Base-by-base conservation (phyloP, 768 basidiomycete genomes). In the Melanogaster broomeanus region DNA sequence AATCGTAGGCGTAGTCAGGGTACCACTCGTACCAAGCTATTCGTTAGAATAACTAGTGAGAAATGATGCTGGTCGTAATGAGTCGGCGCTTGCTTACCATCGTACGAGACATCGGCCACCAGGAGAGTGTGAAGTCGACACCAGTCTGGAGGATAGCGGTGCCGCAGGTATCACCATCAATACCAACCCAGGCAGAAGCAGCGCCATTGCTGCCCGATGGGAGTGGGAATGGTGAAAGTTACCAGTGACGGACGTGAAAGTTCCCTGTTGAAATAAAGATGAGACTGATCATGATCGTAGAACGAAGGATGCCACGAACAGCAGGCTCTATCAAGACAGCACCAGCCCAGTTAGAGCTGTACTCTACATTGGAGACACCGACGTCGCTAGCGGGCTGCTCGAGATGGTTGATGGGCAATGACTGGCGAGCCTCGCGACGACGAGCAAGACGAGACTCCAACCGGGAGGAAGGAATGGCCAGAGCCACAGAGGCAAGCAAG, bases 111-210 rank as follows among this genome's bases (percentile, higher is more conserved):
- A n/a, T 3, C 15, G 24, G 27, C 34, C 15, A 13, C 39, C 7
- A 4, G 16, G n/a, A 37, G 31, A 54, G 2, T 10, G 1, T 21
- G 28, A 59, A 24, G 4, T 43, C 18, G 18, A 59, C 10, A 6
- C 58, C 58, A 5, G 45, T 37, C n/a, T n/a, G n/a, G n/a, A n/a
- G n/a, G n/a, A n/a, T n/a, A n/a, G n/a, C n/a, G n/a, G n/a, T n/a
- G n/a, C 35, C 48, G 55, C 57, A 58, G 4, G 40, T 45, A 13
- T n/a, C 15, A 10, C 49, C 55, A 22, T 58, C 57, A 2, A 58
- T 52, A 8, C 57, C 57, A 21, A 58, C 55, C 55, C 57, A 58
- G 15, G 39, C 47, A 11, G 51, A 18, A 15, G 47, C 56, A 34
- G 30, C n/a, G 16, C 21, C 4, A 1, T 2, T 37, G 7, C 30